Base-by-base conservation (phyloP, 257 asterid genomes). In the Solanum infundibuliforme region DNA sequence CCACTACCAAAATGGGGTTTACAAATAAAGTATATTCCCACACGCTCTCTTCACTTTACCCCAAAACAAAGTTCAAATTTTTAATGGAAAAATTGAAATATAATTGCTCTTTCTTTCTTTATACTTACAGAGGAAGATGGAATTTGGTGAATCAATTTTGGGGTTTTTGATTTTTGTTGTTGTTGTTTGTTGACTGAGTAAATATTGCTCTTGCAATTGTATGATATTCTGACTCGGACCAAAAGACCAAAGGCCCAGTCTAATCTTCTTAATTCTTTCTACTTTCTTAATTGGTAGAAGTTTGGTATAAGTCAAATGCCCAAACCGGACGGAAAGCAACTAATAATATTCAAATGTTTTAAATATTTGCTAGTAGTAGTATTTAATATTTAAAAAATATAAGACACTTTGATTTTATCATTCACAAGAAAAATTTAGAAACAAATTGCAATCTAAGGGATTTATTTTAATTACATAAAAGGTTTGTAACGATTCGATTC, bases 31-130 rank as follows among this genome's bases (percentile, higher is more conserved):
- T 75, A 86, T 74, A 38, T 75, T 32, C 76, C 39, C 38, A 29
- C 81, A 48, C 32, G 62, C 86, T 87, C 88, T 87, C 32, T 43
- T 48, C 83, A 75, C 89, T 89, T 60, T 83, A 72, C 86, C 35
- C 86, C 77, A 73, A 83, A 48, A 46, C 27, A 43, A 81, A 43
- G 27, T 46, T 81, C 52, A 5, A 79, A 27, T 27, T 27, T 75
- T 75, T 38, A 76, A 75, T 75, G 29, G 7, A 27, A 16, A 81
- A 46, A 81, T 46, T 79, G 38, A 27, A 43, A 79, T 1, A 43
- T 7, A 29, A 27, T 18, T 79, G 34, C 23, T 79, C 34, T 43
- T 41, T 43, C 32, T 79, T 34, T 79, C 20, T 43, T 8, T 79
- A 38, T 75, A 71, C 77, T 71, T 16, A 4, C 77, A 73, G 82